Conservation (phyloP, 257 asterid species). For the Sherardia arvensis region DNA sequence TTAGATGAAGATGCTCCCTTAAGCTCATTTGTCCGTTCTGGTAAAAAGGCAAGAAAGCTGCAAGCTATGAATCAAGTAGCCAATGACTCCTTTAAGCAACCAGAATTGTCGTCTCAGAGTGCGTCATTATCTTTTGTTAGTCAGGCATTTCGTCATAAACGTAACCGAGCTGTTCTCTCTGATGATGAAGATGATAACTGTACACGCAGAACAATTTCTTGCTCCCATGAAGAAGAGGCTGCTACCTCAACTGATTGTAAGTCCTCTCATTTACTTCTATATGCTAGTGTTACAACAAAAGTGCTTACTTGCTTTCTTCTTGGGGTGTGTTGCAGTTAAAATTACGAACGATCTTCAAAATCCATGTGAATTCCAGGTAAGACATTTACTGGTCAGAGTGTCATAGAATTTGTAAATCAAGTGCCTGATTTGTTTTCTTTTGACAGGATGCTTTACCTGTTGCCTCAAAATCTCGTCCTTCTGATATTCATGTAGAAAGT, state of each 20-base stretch:
- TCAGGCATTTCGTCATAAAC: constrained; percentile 53
- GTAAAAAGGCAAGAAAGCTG: constrained; percentile 28
- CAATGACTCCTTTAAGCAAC: constrained; percentile 25
- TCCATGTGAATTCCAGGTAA: constrained; percentile 41
- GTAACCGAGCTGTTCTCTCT: constrained; percentile 68
- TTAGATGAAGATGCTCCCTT: constrained; percentile 36
- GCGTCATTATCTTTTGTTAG: constrained; percentile 43
- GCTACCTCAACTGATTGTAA: constrained; percentile 71
- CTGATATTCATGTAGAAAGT: constrained; percentile 38
- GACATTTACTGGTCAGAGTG: constrained; percentile 10
- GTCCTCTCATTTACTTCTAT: constrained; percentile 14
- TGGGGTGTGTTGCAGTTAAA: constrained; percentile 37
- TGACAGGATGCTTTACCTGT: constrained; percentile 58
- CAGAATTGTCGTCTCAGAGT: constrained; percentile 35
- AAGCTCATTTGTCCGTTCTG: constrained; percentile 36
- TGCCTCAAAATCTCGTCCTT: constrained; percentile 37
- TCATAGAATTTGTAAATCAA: constrained; percentile 11
- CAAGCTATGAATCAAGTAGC: constrained; percentile 22
- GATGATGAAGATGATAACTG: constrained; percentile 59
- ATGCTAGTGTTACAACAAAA: constrained; percentile 14
- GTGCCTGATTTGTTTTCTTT: constrained; percentile 11
- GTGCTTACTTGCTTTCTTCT: constrained; percentile 19
- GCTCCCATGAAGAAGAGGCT: constrained; percentile 44
- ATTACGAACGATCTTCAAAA: constrained; percentile 23
- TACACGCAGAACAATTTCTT: constrained; percentile 23